phyloP scores from a whole-genome alignment of 164 flowering plant genomes.

The Cinnamomum micranthum region DNA sequence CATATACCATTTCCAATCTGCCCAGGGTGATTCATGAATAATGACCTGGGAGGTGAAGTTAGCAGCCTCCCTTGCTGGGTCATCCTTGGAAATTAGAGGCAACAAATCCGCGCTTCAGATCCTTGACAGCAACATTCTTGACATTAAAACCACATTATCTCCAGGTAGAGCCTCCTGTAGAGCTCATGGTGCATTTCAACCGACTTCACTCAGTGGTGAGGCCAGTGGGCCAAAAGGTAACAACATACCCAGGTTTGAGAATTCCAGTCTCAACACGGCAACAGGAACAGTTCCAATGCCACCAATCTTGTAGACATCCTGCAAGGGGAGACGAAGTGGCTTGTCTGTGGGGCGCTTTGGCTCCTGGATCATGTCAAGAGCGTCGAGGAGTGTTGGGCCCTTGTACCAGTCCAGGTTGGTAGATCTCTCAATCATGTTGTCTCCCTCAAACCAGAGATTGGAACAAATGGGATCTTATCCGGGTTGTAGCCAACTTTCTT shows the following conservation, averaged over 20 bases:
- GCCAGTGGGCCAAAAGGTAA: conserved; percentile 67
- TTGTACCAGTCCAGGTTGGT: conserved; percentile 78
- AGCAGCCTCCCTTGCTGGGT: conserved; percentile 67
- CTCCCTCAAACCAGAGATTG: conserved; percentile 80
- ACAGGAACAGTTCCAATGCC: conserved; percentile 73
- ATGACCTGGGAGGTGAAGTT: conserved; percentile 70
- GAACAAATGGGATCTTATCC: conserved; percentile 70
- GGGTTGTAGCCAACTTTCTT: conserved; percentile 88
- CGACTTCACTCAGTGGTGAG: conserved; percentile 69
- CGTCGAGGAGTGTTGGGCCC: conserved; percentile 77
- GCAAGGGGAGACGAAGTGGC: conserved; percentile 75
- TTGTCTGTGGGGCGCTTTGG: conserved; percentile 74
- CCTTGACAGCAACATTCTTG: conserved; percentile 75
- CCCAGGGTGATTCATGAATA: conserved; percentile 80
- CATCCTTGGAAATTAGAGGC: conserved; percentile 73
- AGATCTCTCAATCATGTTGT: conserved; percentile 84
- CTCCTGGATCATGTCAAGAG: conserved; percentile 50
- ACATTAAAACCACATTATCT: conserved; percentile 66
- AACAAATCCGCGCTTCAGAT: conserved; percentile 63
- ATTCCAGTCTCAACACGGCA: conserved; percentile 63
- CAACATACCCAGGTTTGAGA: conserved; percentile 64
- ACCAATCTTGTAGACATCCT: conserved; percentile 73
- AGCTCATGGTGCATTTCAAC: conserved; percentile 77
- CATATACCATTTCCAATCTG: conserved; percentile 69
- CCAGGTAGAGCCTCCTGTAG: conserved; percentile 63